Evolutionary conservation across 352 stramenopile genomes (phyloP), one percentile per base, ranked within the genome.

Genomic region (Phytophthora nicotianae): DNA sequence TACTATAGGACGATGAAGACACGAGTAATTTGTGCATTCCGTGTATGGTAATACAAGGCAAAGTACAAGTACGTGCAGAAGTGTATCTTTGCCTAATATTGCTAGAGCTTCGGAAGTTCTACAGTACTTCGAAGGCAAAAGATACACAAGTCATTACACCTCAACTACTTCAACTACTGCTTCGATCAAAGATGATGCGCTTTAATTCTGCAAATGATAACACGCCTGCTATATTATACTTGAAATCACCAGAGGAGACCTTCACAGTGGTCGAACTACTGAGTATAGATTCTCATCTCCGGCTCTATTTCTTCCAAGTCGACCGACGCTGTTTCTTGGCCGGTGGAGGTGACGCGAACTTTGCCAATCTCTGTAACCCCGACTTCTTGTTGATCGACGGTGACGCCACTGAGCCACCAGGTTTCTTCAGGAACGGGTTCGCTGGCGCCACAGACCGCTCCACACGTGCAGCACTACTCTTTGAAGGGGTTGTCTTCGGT

Each of bases 391-490:
- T 48, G 17, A 49, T 45, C 14, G 65, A 62, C 7, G 55, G 52
- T 0, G 65, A 67, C 2, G 61, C 50, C 9, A 53, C 45, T 4
- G 54, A 70, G 14, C 26, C 41, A 2, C 38, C 42, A 6, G 83
- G 54, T 26, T 88, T 89, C 61, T 90, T 91, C 16, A 92, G 48
- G 47, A 92, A 92, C 61, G 83, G 83, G 53, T 92, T 92, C 17
- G 73, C 65, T 3, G 83, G 83, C 23, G 79, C 79, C 33, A 88
- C 74, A 0, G 79, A 86, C 21, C 69, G 68, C 51, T 87, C 74
- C n/a, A 66, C 46, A 42, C 21, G 37, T 8, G 45, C 24, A n/a
- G 21, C 37, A 24, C 40, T 72, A 27, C 5, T 46, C 42, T 65
- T 71, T 19, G 33, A 29, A 6, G 20, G n/a, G 3, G 56, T 17